Base-by-base conservation (phyloP, 2,329 filamentous ascomycete species). In the Botrytis elliptica region DNA sequence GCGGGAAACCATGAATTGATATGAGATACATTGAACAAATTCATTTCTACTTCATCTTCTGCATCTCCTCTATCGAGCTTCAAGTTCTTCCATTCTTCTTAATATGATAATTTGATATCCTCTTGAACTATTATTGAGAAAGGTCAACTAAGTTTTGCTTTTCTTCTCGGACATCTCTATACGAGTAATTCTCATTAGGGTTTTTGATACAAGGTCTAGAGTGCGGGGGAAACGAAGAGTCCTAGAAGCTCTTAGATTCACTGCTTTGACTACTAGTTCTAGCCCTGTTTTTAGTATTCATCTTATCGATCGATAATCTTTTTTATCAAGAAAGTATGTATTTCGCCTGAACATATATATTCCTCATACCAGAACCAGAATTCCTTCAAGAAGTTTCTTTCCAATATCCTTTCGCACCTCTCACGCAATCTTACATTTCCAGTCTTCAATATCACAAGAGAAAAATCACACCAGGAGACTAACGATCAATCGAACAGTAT, bases 401-500 rank as follows among this genome's bases (percentile, higher is more conserved):
- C n/a, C 36, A 57, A 14, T 42, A 20, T 42, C 25, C 25, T n/a
- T 12, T 40, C 25, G 29, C 36, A 57, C 5, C 42, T 33, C 25
- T 29, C 3, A 57, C 38, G 18, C 22, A 57, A 38, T 16, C 40
- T 55, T 36, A 25, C 25, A 57, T 33, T 29, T 49, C 10, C 7
- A 59, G 7, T 36, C 33, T 42, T 59, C n/a, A 29, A 57, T 46
- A 14, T 18, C 18, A 16, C 49, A 55, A 36, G 25, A 22, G 42
- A n/a, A 42, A n/a, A 38, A 22, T 14, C 7, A 49, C n/a, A 9
- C n/a, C 2, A 29, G 18, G 49, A 69, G n/a, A 72, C 36, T 72
- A 38, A 66, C 46, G 25, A 46, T 52, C 8, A 22, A 33, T 66
- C 62, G 42, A 14, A 46, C 22, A 72, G 70, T 67, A 67, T 59